These are phyloP conservation scores for Alternaria postmessia DNA, from an alignment of 2,329 filamentous ascomycete species.

Conservation along the genomic window DNA sequence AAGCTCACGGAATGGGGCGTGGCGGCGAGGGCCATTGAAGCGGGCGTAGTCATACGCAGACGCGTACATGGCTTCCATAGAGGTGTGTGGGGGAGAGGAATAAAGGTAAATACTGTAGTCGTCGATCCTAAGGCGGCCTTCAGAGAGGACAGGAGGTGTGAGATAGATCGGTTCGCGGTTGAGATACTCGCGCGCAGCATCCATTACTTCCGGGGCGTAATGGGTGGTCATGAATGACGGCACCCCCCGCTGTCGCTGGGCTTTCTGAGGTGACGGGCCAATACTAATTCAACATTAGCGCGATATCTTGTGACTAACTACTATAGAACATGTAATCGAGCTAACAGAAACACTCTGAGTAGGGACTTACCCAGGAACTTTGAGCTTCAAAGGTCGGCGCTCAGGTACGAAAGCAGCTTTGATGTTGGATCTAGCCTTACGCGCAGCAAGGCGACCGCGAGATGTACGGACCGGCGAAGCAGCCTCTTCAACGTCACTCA, in stretches of 20 bases:
- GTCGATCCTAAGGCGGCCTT: constrained; percentile 32
- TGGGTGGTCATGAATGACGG: constrained; percentile 1
- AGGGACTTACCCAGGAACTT: not conserved
- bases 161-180: constrained; percentile 17
- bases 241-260: not conserved
- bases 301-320: not conserved
- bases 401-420: constrained; percentile 3
- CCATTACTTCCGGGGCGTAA: constrained; percentile 15
- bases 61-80: constrained; percentile 19
- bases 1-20: constrained; percentile 38
- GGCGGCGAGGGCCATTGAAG: constrained; percentile 29
- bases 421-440: constrained; percentile 21
- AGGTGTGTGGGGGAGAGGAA: constrained; percentile 17
- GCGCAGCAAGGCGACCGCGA: constrained; percentile 18
- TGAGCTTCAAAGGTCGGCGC: not conserved
- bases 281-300: not conserved
- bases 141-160: constrained; percentile 25
- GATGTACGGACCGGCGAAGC: not conserved
- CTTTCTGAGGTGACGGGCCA: not conserved
- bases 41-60: constrained; percentile 25
- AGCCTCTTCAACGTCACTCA: not conserved
- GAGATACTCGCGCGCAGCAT: constrained; percentile 10
- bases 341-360: not conserved
- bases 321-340: not conserved
- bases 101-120: constrained; percentile 23